Base-by-base conservation (phyloP, 1,139 yeast species). In the Geotrichum carabidarum region DNA sequence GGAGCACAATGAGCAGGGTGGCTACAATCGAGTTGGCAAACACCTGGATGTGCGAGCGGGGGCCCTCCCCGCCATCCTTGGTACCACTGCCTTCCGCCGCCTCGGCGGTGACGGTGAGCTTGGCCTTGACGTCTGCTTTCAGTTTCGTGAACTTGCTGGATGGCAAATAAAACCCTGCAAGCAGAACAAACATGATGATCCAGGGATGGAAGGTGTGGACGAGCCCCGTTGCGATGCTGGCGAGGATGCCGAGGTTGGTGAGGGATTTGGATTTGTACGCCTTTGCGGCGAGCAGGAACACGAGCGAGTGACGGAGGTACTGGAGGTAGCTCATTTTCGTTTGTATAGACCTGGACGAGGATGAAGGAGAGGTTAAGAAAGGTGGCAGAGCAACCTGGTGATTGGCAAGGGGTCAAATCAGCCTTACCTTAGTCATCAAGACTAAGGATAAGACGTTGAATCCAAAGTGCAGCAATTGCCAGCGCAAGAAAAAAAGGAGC, bases 1-100 rank as follows among this genome's bases (percentile, higher is more conserved):
- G 60, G 17, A 54, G 15, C 5, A 64, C 8, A 34, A 66, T 62
- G 41, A 65, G 55, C 12, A 62, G 40, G 8, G 68, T 57, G 1
- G 80, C 78, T 18, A 70, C 62, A 1, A 71, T 58, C 6, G 79
- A 74, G 57, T 76, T 77, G 35, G 74, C 68, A 41, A 76, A 59
- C 3, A 77, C 80, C 63, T 77, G 80, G 17, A 73, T 63, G 53
- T 73, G 71, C 12, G 73, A 71, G 42, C 80, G 54, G 1, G 70
- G 64, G 2, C 65, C 68, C 35, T 61, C 64, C 9, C 59, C 61
- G 17, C 61, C 59, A 2, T 50, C 58, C 35, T 5, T 61, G 48
- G 31, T 40, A 48, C 17, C 18, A 15, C 30, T 38, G 41, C 11
- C 37, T 2, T n/a, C 14, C 6, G 4, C 50, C 55, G 14, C 52